Base-by-base conservation (phyloP, 2,329 filamentous ascomycete species). In the Amphichorda felina region DNA sequence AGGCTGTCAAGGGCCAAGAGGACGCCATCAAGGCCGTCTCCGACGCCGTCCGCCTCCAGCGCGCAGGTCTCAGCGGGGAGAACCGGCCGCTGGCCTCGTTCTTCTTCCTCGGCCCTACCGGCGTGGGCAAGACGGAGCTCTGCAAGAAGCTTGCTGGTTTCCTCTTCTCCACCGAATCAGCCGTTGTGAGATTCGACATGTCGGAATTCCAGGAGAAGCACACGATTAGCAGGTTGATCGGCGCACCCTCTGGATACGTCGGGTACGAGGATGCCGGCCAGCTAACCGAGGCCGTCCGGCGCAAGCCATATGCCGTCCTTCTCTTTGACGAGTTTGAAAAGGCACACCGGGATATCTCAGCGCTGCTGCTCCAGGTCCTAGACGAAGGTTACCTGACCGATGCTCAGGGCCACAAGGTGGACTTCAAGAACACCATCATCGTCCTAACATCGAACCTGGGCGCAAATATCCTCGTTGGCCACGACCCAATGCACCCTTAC, bases 251-350 rank as follows among this genome's bases (percentile, higher is more conserved):
- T 5, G 89, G 89, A 16, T 96, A 96, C 51, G 83, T 96, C 18
- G 91, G 91, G 8, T 96, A 96, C 51, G 91, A 98, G 32, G 91
- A 96, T 51, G 88, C 89, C 4, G 91, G 91, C 1, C 91, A 96
- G 58, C 70, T 98, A 9, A 96, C 91, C 1, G 91, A 98, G 60
- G 88, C 89, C 4, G 87, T 98, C 3, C 76, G 91, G 38, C 75
- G 91, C 40, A 96, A 96, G 56, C 91, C 91, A 0, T 96, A 96
- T 47, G 88, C 89, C 0, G 86, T 98, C 1, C 69, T 98, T 0
- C 70, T 98, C 2, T 94, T 98, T 47, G 91, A 98, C 54, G 91
- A 96, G 54, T 96, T 95, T 47, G 91, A 98, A 54, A 96, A 98
- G 55, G 91, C 89, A 0, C 91, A 96, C 53, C 80, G 85, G 36